Percentiles rank a stretch among this genome's conserved stretches.
Conservation (phyloP, 352 stramenopile genomes). For the Globisporangium abappressorium region DNA sequence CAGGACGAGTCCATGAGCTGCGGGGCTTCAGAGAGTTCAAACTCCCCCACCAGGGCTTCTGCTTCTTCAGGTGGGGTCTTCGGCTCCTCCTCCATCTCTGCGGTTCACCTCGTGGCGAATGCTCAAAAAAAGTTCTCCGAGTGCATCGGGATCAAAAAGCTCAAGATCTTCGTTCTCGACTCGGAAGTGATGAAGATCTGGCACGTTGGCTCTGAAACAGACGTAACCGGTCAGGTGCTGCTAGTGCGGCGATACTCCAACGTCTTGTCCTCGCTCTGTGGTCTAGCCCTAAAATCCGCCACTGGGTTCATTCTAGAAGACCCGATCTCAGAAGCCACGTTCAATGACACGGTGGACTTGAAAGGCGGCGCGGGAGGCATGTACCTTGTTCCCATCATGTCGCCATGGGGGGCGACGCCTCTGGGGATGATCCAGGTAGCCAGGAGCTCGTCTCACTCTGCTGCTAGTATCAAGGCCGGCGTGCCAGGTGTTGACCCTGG, state of each 20-base stretch:
- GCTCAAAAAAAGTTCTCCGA: constrained; percentile 56
- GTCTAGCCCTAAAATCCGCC: constrained; percentile 24
- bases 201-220: constrained; percentile 36
- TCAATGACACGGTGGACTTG: constrained; percentile 75
- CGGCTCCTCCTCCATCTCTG: constrained; percentile 14
- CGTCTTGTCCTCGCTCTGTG: constrained; percentile 57
- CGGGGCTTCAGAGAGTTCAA: background rate
- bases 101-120: constrained; percentile 49
- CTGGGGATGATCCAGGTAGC: constrained; percentile 70
- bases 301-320: constrained; percentile 34
- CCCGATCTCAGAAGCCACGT: constrained; percentile 45
- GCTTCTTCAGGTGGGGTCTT: background rate
- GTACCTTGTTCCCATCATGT: constrained; percentile 57
- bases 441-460: constrained; percentile 18
- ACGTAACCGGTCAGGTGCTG: constrained; percentile 16
- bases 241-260: constrained; percentile 62
- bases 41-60: background rate
- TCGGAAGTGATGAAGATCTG: constrained; percentile 45
- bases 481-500: background rate
- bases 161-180: constrained; percentile 66
- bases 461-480: background rate
- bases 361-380: constrained; percentile 48
- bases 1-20: background rate
- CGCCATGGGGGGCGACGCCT: constrained; percentile 39
- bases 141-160: constrained; percentile 60